A percentile compares a stretch with the other conserved stretches of the same genome.
Conservation (phyloP, 805 yeast genomes). For the Candida boleticola region DNA sequence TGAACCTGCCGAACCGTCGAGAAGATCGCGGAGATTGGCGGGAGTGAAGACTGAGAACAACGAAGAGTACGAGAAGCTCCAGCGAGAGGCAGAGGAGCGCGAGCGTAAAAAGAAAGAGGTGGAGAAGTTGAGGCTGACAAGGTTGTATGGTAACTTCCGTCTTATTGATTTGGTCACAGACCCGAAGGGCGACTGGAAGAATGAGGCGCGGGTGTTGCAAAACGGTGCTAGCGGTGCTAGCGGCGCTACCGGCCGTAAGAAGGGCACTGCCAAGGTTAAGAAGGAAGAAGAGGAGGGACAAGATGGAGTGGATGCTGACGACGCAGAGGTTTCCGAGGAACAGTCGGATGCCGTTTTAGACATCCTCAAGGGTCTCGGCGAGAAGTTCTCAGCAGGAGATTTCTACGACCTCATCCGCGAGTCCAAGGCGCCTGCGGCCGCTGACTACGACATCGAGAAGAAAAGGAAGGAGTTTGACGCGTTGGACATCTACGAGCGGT, state of each 20-base stretch:
- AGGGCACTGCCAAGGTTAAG: conserved; percentile 19
- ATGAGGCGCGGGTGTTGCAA: conserved; percentile 28
- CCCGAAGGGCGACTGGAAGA: conserved; percentile 28
- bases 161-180: conserved; percentile 57
- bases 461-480: conserved; percentile 54
- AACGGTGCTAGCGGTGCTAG: conserved; percentile 6
- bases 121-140: conserved; percentile 51
- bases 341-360: conserved; percentile 28
- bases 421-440: conserved; percentile 14
- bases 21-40: conserved; percentile 77
- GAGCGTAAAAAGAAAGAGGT: conserved; percentile 34
- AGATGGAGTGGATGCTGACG: conserved; percentile 9
- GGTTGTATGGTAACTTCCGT: conserved; percentile 65
- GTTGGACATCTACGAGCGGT: conserved; percentile 51
- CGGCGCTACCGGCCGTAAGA: neutral
- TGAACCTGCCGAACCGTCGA: conserved; percentile 46
- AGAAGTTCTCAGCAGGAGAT: conserved; percentile 65
- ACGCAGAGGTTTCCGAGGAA: conserved; percentile 7
- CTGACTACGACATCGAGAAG: conserved; percentile 32
- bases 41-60: conserved; percentile 63
- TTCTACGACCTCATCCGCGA: conserved; percentile 55
- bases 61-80: conserved; percentile 34
- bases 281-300: conserved; percentile 9
- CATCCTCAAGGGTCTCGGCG: conserved; percentile 40
- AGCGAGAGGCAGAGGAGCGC: conserved; percentile 34